A percentile compares a stretch with the other conserved stretches of the same genome.
These are phyloP conservation scores for Thuja plicata DNA, from an alignment of 83 land plant species.

Conservation along the genomic window DNA sequence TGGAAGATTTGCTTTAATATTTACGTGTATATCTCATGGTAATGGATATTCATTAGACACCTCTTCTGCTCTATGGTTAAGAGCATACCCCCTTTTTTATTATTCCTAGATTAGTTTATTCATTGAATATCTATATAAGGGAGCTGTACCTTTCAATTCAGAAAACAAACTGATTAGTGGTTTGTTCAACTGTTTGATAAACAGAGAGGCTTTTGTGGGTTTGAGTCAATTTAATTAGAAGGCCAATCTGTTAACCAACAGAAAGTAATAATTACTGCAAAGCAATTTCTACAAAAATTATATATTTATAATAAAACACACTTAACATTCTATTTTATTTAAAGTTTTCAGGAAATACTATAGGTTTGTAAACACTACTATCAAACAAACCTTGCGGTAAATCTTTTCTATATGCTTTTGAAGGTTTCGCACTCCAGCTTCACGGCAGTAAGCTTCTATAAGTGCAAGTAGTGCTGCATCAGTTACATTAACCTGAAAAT, in stretches of 20 bases:
- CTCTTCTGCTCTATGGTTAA: no score
- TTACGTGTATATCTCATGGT: no score
- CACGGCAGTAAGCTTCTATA: conserved; percentile 93
- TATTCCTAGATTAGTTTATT: no score
- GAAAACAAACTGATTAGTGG: no score
- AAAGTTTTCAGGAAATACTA: background rate
- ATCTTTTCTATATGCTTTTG: conserved; percentile 97
- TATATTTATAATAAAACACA: background rate
- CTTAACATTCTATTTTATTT: background rate
- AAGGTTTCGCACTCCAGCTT: conserved; percentile 94
- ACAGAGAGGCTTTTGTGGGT: no score
- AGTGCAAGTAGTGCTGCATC: conserved; percentile 85
- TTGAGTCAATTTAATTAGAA: no score
- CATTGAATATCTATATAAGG: no score
- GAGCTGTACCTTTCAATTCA: no score
- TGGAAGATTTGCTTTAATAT: no score
- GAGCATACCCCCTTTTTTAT: no score
- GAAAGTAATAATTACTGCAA: background rate
- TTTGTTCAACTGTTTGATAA: no score
- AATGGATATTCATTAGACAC: no score
- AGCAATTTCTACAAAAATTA: background rate
- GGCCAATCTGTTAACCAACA: background rate
- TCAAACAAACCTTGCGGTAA: conserved; percentile 79
- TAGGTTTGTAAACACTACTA: background rate
- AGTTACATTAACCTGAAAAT: conserved; percentile 76